Evolutionary conservation across 345 rosid genomes (phyloP), one percentile per base, ranked within the genome.

Genomic region (Rhizophora apiculata): DNA sequence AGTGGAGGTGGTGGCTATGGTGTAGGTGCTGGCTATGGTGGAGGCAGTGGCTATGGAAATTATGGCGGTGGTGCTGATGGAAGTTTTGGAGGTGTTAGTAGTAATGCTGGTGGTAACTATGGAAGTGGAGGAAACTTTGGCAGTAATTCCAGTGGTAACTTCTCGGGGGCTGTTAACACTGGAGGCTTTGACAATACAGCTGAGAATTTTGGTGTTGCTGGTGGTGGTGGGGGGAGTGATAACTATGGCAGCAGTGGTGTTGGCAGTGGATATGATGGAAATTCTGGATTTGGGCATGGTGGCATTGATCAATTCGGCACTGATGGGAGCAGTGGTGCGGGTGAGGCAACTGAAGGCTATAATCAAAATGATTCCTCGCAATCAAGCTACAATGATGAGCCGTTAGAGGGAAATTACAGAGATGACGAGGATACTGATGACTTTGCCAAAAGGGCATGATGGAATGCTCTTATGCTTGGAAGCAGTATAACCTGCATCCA

Each of bases 361-460:
- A 68, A 59, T 60, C 82, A 67, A 31, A 74, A 8, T 55, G 60
- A 22, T 55, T 22, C 30, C 24, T 9, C 16, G 60, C 18, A 22
- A 55, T 22, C 60, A 22, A 55, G 29, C 16, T 22, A 8, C 27
- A 22, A 22, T 6, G 60, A 64, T 27, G 77, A 68, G 5, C 39
- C 82, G 0, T 53, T 22, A 53, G 77, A 63, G 24, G 82, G 66
- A 37, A 83, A 66, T 71, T 66, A 39, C 76, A 74, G 67, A 74
- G 86, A 80, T 8, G 83, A 88, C 0, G 76, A 72, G 36, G 30
- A 55, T 55, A 27, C 70, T 29, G 81, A 30, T 39, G 82, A 87
- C 75, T 75, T 82, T 57, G 89, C 94, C 64, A 91, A 93, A 79
- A 86, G 94, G 68, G 92, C 88, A 55, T 91, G 85, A 91, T 62